Conservation (phyloP, 352 stramenopile genomes). For the Globisporangium apiculatum region DNA sequence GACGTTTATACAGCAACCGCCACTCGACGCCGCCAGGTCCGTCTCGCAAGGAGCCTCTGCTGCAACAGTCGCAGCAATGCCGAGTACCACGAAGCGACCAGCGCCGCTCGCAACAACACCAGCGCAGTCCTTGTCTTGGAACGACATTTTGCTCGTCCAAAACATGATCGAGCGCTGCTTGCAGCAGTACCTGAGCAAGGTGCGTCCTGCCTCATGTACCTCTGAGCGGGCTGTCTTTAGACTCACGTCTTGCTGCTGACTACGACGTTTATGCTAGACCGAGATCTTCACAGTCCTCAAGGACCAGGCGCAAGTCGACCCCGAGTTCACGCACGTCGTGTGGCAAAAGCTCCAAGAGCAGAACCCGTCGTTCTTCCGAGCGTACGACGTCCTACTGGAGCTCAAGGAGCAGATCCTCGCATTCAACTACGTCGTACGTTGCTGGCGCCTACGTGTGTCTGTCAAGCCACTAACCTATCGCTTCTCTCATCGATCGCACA, state of each 20-base stretch:
- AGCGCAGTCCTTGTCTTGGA: conserved; percentile 68
- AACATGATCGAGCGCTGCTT: conserved; percentile 89
- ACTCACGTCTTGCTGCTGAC: too few relatives aligned
- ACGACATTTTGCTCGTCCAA: conserved; percentile 85
- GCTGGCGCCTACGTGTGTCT: neutral
- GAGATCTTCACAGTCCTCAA: conserved; percentile 60
- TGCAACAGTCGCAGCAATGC: neutral
- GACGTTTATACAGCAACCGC: neutral
- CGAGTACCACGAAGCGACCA: neutral
- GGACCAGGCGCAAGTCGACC: conserved; percentile 77
- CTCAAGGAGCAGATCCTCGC: conserved; percentile 88
- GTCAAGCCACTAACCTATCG: neutral
- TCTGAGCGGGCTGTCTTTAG: too few relatives aligned
- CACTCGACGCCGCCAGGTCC: neutral
- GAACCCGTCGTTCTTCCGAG: conserved; percentile 86
- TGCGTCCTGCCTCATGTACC: conserved; percentile 6
- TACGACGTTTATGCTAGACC: conserved; percentile 16
- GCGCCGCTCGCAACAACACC: neutral
- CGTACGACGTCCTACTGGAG: conserved; percentile 78
- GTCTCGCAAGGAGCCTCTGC: too few relatives aligned
- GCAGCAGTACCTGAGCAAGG: conserved; percentile 88
- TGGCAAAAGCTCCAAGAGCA: conserved; percentile 91
- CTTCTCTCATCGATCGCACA: too few relatives aligned
- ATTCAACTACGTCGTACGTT: conserved; percentile 88
- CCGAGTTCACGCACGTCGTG: conserved; percentile 76